Percentiles rank a stretch among this genome's conserved stretches.
These are phyloP conservation scores for Dioszegia hungarica DNA, from an alignment of 768 basidiomycete species.

Conservation along the genomic window DNA sequence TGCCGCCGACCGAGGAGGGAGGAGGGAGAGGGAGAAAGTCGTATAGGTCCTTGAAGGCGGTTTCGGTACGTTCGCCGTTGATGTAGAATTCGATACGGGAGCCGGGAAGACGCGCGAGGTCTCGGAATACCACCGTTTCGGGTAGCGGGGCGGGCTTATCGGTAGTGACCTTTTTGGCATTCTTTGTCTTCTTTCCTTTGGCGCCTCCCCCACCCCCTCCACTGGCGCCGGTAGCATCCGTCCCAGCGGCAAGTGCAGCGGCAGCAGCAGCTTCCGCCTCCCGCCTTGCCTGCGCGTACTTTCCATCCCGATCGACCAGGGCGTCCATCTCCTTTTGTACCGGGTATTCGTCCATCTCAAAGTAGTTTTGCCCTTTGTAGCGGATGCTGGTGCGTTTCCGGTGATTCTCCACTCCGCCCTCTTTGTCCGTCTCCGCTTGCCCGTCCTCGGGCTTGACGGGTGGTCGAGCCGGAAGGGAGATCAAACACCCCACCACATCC, in stretches of 20 bases:
- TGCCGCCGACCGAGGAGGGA: conserved; percentile 55
- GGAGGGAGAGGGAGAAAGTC: conserved; percentile 79
- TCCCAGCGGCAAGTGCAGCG: conserved; percentile 7
- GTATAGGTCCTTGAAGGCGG: conserved; percentile 81
- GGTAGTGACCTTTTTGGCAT: conserved; percentile 15
- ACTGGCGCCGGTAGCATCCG: conserved; percentile 54
- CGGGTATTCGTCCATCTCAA: conserved; percentile 85
- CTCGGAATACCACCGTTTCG: conserved; percentile 50
- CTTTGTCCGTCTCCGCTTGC: not conserved
- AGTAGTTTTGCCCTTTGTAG: conserved; percentile 94
- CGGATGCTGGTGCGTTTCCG: conserved; percentile 90
- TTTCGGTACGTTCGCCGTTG: conserved; percentile 77
- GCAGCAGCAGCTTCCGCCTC: conserved; percentile 16
- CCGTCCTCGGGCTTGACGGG: not conserved
- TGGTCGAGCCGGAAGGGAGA: conserved; percentile 62
- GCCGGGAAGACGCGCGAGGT: conserved; percentile 63
- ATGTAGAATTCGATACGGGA: conserved; percentile 85
- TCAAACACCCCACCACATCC: conserved; percentile 89
- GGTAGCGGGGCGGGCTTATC: no score
- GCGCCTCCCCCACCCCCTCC: conserved; percentile 15
- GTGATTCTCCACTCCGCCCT: conserved; percentile 28
- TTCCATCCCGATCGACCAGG: conserved; percentile 64
- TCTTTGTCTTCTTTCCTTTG: conserved; percentile 11
- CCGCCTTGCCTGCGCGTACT: conserved; percentile 37
- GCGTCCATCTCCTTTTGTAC: conserved; percentile 86